Conservation (phyloP, 179 eudicot genomes). For the Heliamphora pulchella region DNA sequence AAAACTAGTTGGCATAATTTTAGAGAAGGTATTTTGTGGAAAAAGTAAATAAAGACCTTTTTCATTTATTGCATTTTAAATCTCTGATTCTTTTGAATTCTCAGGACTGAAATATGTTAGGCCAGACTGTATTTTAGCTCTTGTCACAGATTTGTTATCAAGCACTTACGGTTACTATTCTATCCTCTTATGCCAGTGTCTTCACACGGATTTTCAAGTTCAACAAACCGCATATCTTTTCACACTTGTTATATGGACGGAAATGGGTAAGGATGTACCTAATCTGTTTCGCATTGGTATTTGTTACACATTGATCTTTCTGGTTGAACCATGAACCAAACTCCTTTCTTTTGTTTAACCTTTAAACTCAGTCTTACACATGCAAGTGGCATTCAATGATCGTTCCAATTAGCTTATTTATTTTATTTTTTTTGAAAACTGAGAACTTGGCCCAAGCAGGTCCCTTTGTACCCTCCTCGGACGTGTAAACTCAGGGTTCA, state of each 20-base stretch:
- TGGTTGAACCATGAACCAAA: background rate
- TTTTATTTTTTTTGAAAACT: no score
- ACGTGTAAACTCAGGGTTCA: no score
- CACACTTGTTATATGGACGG: conserved; percentile 59
- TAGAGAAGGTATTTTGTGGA: background rate
- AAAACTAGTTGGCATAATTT: background rate
- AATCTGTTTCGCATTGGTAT: background rate
- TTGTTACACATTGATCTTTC: background rate
- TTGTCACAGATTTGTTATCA: background rate
- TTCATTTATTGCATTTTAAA: no score
- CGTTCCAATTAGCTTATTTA: no score
- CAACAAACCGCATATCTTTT: conserved; percentile 51
- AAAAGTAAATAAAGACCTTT: background rate
- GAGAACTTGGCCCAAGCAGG: no score
- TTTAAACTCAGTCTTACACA: background rate
- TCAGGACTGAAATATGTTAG: background rate
- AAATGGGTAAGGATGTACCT: conserved; percentile 58
- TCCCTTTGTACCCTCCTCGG: no score
- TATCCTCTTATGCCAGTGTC: conserved; percentile 42
- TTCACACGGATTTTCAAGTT: conserved; percentile 97
- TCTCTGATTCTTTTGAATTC: background rate
- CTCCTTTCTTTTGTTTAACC: background rate
- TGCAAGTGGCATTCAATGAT: background rate
- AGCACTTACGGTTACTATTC: background rate
- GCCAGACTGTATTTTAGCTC: background rate